These are phyloP conservation scores for Flueggea neowawraea DNA, from an alignment of 441 rosid species.

Conservation along the genomic window DNA sequence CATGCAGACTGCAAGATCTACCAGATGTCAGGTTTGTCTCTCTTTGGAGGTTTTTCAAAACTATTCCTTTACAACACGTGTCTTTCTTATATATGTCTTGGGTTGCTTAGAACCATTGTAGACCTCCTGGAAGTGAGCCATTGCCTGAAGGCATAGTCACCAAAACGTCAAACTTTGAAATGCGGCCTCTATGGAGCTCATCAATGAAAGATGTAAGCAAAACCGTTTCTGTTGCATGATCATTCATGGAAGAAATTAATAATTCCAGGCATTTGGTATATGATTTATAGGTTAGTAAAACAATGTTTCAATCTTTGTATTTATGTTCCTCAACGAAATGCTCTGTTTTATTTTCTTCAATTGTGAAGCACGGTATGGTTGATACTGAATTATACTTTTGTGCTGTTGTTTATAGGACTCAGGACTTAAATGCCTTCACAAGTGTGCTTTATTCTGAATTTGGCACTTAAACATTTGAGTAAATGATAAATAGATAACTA, in stretches of 20 bases:
- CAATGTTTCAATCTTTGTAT: not conserved
- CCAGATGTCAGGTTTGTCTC: conserved; percentile 57
- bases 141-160: conserved; percentile 73
- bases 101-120: conserved; percentile 34
- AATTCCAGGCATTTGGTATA: too few species aligned
- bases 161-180: conserved; percentile 58
- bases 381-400: too few species aligned
- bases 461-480: too few species aligned
- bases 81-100: conserved; percentile 10
- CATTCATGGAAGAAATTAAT: not conserved
- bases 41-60: not conserved
- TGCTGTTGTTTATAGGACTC: too few species aligned
- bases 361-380: too few species aligned
- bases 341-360: too few species aligned
- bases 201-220: conserved; percentile 32
- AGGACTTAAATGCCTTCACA: too few species aligned
- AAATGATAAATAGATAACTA: too few species aligned
- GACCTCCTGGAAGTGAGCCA: conserved; percentile 54
- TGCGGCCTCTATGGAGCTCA: conserved; percentile 61
- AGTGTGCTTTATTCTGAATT: too few species aligned
- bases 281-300: too few species aligned
- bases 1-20: conserved; percentile 24
- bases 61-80: not conserved
- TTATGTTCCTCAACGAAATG: too few species aligned
- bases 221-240: not conserved